Evolutionary conservation across 352 stramenopile species (phyloP).

Genomic region (Phytophthora chlamydospora): DNA sequence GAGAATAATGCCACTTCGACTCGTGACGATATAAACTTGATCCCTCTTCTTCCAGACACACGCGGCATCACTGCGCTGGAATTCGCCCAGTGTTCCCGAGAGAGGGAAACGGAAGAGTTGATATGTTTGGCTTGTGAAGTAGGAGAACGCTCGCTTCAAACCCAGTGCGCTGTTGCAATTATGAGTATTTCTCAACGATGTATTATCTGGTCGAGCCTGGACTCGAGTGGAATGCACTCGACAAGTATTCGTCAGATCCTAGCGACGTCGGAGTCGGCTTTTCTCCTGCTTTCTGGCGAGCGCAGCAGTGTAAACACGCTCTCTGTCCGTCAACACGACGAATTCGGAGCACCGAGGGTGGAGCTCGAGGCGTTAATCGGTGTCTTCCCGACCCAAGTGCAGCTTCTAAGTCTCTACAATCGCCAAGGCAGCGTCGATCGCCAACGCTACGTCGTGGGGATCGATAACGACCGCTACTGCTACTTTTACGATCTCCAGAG

Average conservation of each 20-base stretch:
- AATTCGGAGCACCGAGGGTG: background rate
- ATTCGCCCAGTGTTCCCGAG: conserved; percentile 17
- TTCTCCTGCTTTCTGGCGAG: conserved; percentile 33
- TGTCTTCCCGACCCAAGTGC: conserved; percentile 33
- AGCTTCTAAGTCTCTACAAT: conserved; percentile 28
- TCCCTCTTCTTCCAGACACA: conserved; percentile 15
- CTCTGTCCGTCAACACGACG: conserved; percentile 6
- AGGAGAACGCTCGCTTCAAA: background rate
- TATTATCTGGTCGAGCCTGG: conserved; percentile 34
- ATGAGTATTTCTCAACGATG: conserved; percentile 9
- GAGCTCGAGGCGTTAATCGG: conserved; percentile 24
- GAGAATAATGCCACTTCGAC: conserved; percentile 1
- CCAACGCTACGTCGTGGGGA: conserved; percentile 36
- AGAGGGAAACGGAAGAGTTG: conserved; percentile 5
- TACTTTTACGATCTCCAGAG: conserved; percentile 47
- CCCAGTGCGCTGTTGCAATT: conserved; percentile 15
- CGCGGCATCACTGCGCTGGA: conserved; percentile 22
- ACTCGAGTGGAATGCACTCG: conserved; percentile 7
- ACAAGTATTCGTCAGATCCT: conserved; percentile 23
- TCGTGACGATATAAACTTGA: conserved; percentile 2
- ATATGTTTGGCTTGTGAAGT: conserved; percentile 39
- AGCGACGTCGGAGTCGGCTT: conserved; percentile 21
- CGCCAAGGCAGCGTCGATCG: conserved; percentile 6
- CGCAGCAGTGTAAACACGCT: conserved; percentile 18
- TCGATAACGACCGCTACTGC: conserved; percentile 51